Evolutionary conservation across 768 basidiomycete species (phyloP).

Genomic region (Serpula lacrymans): DNA sequence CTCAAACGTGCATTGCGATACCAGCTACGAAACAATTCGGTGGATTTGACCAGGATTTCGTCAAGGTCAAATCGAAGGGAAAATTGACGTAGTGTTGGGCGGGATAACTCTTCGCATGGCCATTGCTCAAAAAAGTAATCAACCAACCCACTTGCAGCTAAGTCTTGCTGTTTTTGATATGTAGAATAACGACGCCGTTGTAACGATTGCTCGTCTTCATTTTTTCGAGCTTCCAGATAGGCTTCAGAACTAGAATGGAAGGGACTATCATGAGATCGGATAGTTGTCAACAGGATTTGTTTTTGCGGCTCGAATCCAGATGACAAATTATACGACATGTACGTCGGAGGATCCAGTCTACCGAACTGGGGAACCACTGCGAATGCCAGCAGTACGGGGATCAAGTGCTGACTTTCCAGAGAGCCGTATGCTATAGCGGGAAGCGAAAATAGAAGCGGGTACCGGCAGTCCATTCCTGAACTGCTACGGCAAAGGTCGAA

Average conservation of each 20-base stretch:
- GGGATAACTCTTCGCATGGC: slow-evolving; percentile 13
- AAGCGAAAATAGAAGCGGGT: slow-evolving; percentile 27
- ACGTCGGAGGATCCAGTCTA: slow-evolving; percentile 12
- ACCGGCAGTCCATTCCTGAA: slow-evolving; percentile 9
- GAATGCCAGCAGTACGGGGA: slow-evolving; percentile 32
- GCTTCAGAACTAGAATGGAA: slow-evolving; percentile 16
- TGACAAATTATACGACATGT: slow-evolving; percentile 9
- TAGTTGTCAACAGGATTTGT: neutral
- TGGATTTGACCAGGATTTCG: neutral
- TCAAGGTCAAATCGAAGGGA: slow-evolving; percentile 4
- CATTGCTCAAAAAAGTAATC: slow-evolving; percentile 8
- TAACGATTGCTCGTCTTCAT: slow-evolving; percentile 3
- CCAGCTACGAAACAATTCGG: slow-evolving; percentile 11
- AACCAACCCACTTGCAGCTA: neutral
- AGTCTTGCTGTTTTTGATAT: neutral
- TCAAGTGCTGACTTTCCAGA: slow-evolving; percentile 7
- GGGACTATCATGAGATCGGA: neutral
- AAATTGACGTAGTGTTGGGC: neutral
- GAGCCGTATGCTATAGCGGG: slow-evolving; percentile 29
- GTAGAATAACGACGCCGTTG: slow-evolving; percentile 2
- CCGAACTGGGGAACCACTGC: slow-evolving; percentile 9
- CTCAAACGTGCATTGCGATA: slow-evolving; percentile 11
- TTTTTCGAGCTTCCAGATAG: neutral
- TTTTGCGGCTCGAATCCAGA: slow-evolving; percentile 8
- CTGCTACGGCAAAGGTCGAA: slow-evolving; percentile 24